Evolutionary conservation across 345 rosid genomes (phyloP), one percentile per base, ranked within the genome.

Genomic region (Ceriops zippeliana): DNA sequence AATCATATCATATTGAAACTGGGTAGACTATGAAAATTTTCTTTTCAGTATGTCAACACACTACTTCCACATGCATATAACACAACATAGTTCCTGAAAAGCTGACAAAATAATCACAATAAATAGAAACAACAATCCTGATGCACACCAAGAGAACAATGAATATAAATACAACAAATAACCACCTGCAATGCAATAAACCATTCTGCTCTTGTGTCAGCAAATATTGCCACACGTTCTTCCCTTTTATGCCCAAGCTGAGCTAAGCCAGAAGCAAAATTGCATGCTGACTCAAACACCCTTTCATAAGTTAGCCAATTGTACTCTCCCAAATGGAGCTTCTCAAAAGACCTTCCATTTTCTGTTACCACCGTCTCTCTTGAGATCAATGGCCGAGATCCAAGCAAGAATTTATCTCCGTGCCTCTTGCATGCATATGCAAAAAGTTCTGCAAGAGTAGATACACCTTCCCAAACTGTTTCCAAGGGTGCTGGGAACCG

Each of bases 171-270:
- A 47, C 7, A 69, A 63, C 13, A 62, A 71, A 58, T 57, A 72
- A 61, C 63, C 73, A 92, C 99, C 99, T 95, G 99, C 82, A 91
- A 70, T 16, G 97, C 84, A 73, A 96, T 84, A 64, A 96, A 90
- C 99, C 99, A 96, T 71, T 96, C 99, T 76, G 86, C 87, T 78
- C 98, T 70, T 30, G 98, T 96, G 74, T 92, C 99, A 26, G 99
- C 96, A 67, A 89, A 92, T 65, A 96, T 96, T 13, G 99, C 99
- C 0, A 88, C 96, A 28, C 95, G 91, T 74, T 96, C 98, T 28
- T 74, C 90, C 19, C 79, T 85, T 58, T 38, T 69, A 34, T 89
- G 98, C 46, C 98, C 97, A 61, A 92, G 84, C 9, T 75, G 82
- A 71, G 85, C 84, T 73, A 92, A 76, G 28, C 99, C 98, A 78